Base-by-base conservation (phyloP, 441 rosid genomes). In the Biscutella auriculata region DNA sequence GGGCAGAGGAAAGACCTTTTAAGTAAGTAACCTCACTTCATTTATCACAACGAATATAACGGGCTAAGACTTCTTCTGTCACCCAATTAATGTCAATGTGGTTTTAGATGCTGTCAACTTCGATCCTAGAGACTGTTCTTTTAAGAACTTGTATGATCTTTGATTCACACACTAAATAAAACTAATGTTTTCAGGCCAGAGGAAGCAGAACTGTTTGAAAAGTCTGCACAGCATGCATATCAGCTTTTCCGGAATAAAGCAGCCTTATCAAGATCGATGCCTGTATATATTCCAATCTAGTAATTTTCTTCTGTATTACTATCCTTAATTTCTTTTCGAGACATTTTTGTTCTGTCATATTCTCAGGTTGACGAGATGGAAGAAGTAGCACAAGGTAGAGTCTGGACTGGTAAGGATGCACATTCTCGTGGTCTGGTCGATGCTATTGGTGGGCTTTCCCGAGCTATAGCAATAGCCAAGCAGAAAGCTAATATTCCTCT, bases 381-480 rank as follows among this genome's bases (percentile, higher is more conserved):
- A 76, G 87, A 82, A 76, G 79, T 86, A 64, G 96, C 98, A 62
- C 98, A 92, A 70, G 98, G 98, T 21, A 84, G 98, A 81, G 98
- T 88, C 46, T 92, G 98, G 98, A 82, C 95, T n/a, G 96, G 98
- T 60, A 77, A 75, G 37, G 95, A 86, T 76, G 98, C 94, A 33
- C 82, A 82, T 72, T 81, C 88, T 30, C 78, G 62, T 57, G 94
- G 98, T 72, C 66, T 92, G 39, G 85, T 92, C 9, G 98, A 92
- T 80, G 94, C 94, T 46, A 73, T 86, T 4, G 94, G 98, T 7
- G 96, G 98, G 46, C 66, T 86, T 55, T 86, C 95, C 63, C 79
- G 77, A 34, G 96, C 98, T 60, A 48, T 92, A 66, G 96, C 96
- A 8, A 88, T 92, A 13, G 98, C 94, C 17, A 92, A 86, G 77